These are phyloP conservation scores for Acrocalymma vagum DNA, from an alignment of 2,329 filamentous ascomycete species.

Conservation along the genomic window DNA sequence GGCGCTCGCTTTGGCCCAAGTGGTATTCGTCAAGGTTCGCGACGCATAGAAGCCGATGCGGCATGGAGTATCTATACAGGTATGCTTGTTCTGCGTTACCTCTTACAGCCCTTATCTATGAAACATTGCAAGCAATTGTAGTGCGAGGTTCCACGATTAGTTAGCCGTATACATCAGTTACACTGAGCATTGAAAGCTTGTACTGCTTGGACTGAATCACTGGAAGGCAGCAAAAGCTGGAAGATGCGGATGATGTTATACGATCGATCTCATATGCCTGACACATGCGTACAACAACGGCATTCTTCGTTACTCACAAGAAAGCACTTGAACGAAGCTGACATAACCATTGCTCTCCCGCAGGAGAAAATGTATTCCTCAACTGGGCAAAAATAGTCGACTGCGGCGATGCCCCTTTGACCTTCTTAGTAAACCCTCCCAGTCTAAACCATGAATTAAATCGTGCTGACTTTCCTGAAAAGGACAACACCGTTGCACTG, in stretches of 20 bases:
- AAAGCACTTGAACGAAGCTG: not conserved
- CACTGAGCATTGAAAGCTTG: no score
- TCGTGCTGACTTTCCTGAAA: not conserved
- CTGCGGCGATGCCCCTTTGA: conserved; percentile 63
- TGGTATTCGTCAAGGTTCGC: conserved; percentile 61
- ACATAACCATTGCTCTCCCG: no score
- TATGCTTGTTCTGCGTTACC: conserved; percentile 16
- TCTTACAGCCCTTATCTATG: not conserved
- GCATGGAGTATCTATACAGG: conserved; percentile 61
- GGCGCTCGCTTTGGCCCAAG: conserved; percentile 62
- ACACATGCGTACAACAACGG: no score
- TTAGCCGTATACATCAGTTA: no score
- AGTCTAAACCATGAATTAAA: not conserved
- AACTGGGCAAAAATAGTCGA: conserved; percentile 63
- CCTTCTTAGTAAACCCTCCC: conserved; percentile 49
- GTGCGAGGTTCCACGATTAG: no score
- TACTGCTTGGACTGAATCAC: no score
- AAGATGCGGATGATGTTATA: no score
- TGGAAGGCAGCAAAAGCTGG: no score
- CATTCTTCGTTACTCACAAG: no score
- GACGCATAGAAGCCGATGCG: conserved; percentile 52
- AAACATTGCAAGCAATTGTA: no score
- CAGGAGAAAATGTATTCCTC: conserved; percentile 53
- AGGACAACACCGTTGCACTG: conserved; percentile 64
- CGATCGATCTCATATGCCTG: no score